Conservation (phyloP, 345 rosid genomes). For the Aquilaria malaccensis region DNA sequence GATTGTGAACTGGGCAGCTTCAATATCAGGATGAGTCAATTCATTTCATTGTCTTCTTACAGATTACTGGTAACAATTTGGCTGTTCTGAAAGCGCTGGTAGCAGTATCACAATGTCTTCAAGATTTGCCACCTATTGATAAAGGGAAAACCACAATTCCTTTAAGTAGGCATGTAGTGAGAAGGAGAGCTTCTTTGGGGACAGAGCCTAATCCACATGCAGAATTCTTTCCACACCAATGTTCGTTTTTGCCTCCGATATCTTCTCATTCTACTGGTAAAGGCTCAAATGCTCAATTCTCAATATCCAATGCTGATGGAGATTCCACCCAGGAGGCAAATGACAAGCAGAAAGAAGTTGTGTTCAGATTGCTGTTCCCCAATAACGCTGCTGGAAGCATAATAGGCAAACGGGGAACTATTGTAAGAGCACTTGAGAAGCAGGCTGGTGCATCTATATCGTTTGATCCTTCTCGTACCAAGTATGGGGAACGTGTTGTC, state of each 20-base stretch:
- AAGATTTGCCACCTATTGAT: conserved; percentile 25
- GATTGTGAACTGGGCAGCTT: too few relatives aligned
- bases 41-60: conserved; percentile 7
- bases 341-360: conserved; percentile 26
- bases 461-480: conserved; percentile 26
- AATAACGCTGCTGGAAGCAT: conserved; percentile 44
- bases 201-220: conserved; percentile 31
- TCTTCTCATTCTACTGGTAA: conserved; percentile 10
- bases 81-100: conserved; percentile 65
- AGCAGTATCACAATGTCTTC: conserved; percentile 41
- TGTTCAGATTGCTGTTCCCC: conserved; percentile 47
- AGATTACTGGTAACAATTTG: conserved; percentile 49
- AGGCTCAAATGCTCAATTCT: conserved; percentile 14
- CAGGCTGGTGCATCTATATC: conserved; percentile 54
- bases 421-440: conserved; percentile 48
- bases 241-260: conserved; percentile 24
- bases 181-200: conserved; percentile 13
- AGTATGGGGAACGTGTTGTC: conserved; percentile 40
- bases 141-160: conserved; percentile 2
- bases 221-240: conserved; percentile 47
- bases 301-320: conserved; percentile 17
- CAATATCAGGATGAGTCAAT: too few relatives aligned
- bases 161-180: conserved; percentile 23
- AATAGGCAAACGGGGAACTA: conserved; percentile 56
- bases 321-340: conserved; percentile 12